Percentiles rank a stretch among this genome's conserved stretches.
Evolutionary conservation across 1,284 basidiomycete species (phyloP).

Genomic region (Apiotrichum gracile): DNA sequence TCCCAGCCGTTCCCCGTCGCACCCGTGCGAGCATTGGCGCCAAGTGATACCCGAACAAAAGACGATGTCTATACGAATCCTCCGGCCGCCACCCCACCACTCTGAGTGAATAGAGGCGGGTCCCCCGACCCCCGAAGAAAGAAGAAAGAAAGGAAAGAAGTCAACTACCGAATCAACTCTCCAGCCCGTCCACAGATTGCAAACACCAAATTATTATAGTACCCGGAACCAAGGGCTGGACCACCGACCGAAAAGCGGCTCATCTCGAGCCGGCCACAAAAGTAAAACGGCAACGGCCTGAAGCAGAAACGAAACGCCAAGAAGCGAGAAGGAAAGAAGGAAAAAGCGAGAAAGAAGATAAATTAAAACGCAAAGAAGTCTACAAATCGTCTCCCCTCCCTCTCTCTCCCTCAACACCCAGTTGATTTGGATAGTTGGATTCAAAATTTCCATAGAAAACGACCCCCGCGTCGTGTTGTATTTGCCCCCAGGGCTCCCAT

Average conservation of each 20-base stretch:
- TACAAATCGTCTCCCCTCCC: too few species aligned
- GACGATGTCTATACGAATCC: background rate
- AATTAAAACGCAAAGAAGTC: background rate
- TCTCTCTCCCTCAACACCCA: too few species aligned
- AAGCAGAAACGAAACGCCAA: background rate
- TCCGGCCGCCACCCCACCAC: too few species aligned
- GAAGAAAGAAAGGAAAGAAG: background rate
- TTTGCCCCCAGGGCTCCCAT: background rate
- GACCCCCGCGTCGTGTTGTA: background rate
- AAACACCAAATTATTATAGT: background rate
- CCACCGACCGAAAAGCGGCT: too few species aligned
- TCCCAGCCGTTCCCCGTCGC: background rate
- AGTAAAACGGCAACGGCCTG: too few species aligned
- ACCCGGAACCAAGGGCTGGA: too few species aligned
- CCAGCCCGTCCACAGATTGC: background rate
- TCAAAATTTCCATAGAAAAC: background rate
- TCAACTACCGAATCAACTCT: background rate
- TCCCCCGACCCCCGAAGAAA: too few species aligned
- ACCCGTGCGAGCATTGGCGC: slow-evolving; percentile 6
- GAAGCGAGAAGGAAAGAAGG: background rate
- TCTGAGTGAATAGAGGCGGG: too few species aligned
- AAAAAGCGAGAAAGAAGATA: background rate
- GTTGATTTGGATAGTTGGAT: too few species aligned
- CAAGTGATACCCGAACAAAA: slow-evolving; percentile 1
- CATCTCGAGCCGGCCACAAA: too few species aligned